A percentile compares a stretch with the other conserved stretches of the same genome.
phyloP scores from a whole-genome alignment of 805 yeast species.

The Wickerhamiella nectarea region DNA sequence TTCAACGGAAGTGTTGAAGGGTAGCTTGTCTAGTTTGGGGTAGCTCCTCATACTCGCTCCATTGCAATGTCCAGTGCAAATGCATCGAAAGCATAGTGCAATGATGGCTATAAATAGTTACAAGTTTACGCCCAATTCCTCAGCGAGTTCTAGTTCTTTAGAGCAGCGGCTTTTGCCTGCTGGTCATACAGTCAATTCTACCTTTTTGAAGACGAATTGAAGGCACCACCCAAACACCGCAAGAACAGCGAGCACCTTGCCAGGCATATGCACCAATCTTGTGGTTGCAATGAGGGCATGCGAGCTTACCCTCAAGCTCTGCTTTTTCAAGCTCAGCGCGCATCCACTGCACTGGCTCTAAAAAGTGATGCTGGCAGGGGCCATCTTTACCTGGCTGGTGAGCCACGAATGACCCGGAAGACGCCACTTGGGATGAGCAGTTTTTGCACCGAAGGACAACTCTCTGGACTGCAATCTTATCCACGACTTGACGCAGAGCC shows the following conservation, averaged over 20 bases:
- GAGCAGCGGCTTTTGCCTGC: slow-evolving; percentile 8
- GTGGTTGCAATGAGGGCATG: slow-evolving; percentile 69
- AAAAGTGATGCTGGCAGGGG: slow-evolving; percentile 67
- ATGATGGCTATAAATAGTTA: too few relatives aligned
- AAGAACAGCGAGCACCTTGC: slow-evolving; percentile 88
- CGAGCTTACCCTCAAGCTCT: slow-evolving; percentile 72
- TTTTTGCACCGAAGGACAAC: slow-evolving; percentile 52
- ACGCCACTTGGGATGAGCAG: slow-evolving; percentile 63
- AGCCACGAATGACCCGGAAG: slow-evolving; percentile 42
- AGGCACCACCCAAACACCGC: slow-evolving; percentile 94
- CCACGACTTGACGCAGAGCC: slow-evolving; percentile 10
- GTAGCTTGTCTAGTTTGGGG: too few relatives aligned
- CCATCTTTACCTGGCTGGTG: slow-evolving; percentile 30
- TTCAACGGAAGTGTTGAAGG: neutral
- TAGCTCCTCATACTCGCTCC: too few relatives aligned
- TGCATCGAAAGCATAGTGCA: too few relatives aligned
- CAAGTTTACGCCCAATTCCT: too few relatives aligned
- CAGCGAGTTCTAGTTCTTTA: too few relatives aligned
- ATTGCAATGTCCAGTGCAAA: too few relatives aligned
- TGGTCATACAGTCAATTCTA: slow-evolving; percentile 54
- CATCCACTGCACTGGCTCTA: slow-evolving; percentile 94
- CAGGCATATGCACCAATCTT: slow-evolving; percentile 89
- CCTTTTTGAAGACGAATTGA: slow-evolving; percentile 70
- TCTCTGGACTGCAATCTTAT: slow-evolving; percentile 11
- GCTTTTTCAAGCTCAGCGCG: slow-evolving; percentile 56